Evolutionary conservation across 495 filamentous ascomycete species (phyloP).

Genomic region (Tuber microsphaerosporum): DNA sequence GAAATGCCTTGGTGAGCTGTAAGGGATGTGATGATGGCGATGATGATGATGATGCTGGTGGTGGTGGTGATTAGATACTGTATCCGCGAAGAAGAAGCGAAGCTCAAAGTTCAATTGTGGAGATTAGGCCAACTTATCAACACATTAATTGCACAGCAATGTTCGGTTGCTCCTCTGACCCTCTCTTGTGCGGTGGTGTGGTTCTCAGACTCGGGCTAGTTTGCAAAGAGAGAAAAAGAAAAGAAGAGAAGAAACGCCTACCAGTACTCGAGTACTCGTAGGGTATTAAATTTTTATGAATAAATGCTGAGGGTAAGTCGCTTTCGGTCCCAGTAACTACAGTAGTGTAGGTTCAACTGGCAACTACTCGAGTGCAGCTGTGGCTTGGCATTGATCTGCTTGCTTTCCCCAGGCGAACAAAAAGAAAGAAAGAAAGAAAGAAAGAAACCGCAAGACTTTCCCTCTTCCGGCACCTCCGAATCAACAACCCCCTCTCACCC

Average conservation of each 20-base stretch:
- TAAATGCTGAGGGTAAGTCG: neutral
- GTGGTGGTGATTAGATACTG: neutral
- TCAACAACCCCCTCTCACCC: neutral
- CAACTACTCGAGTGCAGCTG: too few relatives aligned
- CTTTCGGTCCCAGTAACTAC: neutral
- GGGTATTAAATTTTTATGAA: neutral
- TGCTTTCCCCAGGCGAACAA: neutral
- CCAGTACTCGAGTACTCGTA: neutral
- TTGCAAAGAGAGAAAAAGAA: neutral
- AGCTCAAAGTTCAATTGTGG: neutral
- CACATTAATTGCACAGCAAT: neutral
- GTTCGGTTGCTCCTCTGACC: neutral
- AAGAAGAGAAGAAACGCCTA: neutral
- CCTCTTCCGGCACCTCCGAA: neutral
- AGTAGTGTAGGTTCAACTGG: neutral
- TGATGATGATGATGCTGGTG: neutral
- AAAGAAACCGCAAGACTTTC: neutral
- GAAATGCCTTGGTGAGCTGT: neutral
- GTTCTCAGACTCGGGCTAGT: neutral
- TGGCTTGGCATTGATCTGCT: neutral
- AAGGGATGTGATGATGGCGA: neutral
- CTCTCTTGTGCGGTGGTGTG: neutral
- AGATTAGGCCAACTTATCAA: slow-evolving; percentile 1
- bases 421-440: neutral
- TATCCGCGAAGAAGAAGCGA: neutral